Percentiles rank a stretch among this genome's conserved stretches.
These are phyloP conservation scores for Botrytis aclada DNA, from an alignment of 2,329 filamentous ascomycete genomes.

Conservation along the genomic window DNA sequence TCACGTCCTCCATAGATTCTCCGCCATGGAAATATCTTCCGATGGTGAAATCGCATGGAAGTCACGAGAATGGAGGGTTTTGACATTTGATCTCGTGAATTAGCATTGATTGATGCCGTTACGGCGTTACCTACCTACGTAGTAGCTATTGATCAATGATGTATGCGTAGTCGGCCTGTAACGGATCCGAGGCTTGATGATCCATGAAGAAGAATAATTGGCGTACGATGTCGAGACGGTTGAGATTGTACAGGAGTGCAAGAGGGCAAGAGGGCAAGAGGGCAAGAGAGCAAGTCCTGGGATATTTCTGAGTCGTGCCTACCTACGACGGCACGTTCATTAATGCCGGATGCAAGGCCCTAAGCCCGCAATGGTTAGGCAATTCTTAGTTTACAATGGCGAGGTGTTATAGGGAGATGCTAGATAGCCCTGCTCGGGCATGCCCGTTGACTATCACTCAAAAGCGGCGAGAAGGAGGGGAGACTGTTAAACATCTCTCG, in stretches of 20 bases:
- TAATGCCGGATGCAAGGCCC: neutral
- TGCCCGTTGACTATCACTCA: constrained; percentile 8
- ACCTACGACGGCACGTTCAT: neutral
- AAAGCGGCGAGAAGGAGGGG: constrained; percentile 6
- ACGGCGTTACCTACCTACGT: neutral
- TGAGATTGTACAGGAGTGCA: neutral
- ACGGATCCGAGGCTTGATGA: constrained; percentile 1
- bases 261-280: too few relatives aligned
- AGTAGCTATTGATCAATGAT: neutral
- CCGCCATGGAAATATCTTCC: neutral
- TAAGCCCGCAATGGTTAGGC: neutral
- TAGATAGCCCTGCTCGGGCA: constrained; percentile 8
- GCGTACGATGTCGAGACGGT: neutral
- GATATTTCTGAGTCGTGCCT: neutral
- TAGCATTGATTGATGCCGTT: neutral
- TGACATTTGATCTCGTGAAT: neutral
- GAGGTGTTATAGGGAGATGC: neutral
- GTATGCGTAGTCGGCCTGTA: neutral
- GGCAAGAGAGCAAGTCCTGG: neutral
- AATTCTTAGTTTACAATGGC: neutral
- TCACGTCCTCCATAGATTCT: constrained; percentile 3
- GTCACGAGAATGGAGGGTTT: constrained; percentile 2
- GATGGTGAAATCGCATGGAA: neutral
- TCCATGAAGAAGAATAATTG: neutral
- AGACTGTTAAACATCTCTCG: neutral